phyloP scores from a whole-genome alignment of 257 asterid genomes.

The Vinca minor region DNA sequence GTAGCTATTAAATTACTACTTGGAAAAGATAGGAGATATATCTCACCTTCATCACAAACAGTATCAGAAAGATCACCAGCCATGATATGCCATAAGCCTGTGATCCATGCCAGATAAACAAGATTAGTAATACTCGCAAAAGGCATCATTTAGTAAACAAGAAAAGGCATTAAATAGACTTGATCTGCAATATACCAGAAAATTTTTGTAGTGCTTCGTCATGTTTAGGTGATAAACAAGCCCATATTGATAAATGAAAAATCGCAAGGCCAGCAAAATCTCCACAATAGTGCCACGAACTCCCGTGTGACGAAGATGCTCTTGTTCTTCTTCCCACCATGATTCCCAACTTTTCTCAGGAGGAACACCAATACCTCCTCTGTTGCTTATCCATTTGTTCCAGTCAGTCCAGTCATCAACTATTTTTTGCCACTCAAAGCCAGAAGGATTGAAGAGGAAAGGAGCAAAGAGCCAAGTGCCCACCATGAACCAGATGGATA shows the following conservation, averaged over 20 bases:
- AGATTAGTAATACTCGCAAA: too few relatives aligned
- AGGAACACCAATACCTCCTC: constrained; percentile 97
- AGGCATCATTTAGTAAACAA: background rate
- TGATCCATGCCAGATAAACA: constrained; percentile 13
- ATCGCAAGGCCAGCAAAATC: constrained; percentile 63
- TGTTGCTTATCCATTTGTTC: constrained; percentile 94
- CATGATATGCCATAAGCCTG: constrained; percentile 95
- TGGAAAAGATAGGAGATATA: too few relatives aligned
- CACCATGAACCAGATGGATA: constrained; percentile 96
- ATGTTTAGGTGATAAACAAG: constrained; percentile 84
- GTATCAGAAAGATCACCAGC: constrained; percentile 75
- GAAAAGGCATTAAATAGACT: constrained; percentile 6
- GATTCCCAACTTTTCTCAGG: constrained; percentile 99
- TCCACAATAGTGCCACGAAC: constrained; percentile 74
- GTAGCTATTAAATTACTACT: too few relatives aligned
- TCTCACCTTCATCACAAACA: constrained; percentile 96
- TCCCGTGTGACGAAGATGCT: constrained; percentile 90
- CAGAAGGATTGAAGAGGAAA: constrained; percentile 95
- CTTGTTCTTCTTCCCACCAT: constrained; percentile 99
- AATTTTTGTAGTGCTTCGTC: constrained; percentile 41
- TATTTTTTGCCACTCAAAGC: constrained; percentile 99
- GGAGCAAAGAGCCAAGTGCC: constrained; percentile 99
- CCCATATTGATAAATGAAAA: constrained; percentile 91
- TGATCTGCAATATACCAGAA: constrained; percentile 51
- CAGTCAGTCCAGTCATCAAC: constrained; percentile 98